Percentiles rank a stretch among this genome's conserved stretches.
Evolutionary conservation across 805 yeast species (phyloP).

Genomic region (Kodamaea lidongshanica): DNA sequence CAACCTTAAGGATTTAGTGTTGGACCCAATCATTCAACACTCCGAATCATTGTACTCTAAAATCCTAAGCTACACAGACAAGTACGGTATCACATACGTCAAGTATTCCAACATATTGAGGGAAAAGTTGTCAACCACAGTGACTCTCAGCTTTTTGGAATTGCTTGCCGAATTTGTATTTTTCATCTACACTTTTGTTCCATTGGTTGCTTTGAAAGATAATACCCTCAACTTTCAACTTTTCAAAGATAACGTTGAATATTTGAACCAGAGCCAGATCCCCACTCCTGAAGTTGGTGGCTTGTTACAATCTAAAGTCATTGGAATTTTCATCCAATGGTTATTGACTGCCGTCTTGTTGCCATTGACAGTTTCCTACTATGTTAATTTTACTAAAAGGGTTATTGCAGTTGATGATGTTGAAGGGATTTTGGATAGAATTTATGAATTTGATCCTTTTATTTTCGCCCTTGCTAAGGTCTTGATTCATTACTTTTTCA

Average conservation of each 20-base stretch:
- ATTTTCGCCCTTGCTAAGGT: conserved; percentile 39
- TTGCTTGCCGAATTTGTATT: conserved; percentile 22
- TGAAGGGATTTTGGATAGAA: conserved; percentile 28
- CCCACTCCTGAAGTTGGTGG: conserved; percentile 33
- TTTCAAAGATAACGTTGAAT: conserved; percentile 27
- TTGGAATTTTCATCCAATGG: conserved; percentile 38
- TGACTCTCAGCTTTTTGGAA: conserved; percentile 32
- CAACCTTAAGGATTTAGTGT: conserved; percentile 30
- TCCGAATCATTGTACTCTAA: conserved; percentile 21
- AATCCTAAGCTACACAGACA: conserved; percentile 28
- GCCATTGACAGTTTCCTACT: conserved; percentile 43
- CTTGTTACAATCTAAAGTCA: conserved; percentile 18
- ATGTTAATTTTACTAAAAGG: conserved; percentile 46
- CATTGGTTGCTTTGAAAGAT: conserved; percentile 30
- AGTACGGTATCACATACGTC: conserved; percentile 28
- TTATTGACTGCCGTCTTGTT: conserved; percentile 29
- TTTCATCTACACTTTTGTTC: conserved; percentile 29
- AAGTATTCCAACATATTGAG: conserved; percentile 34
- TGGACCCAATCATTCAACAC: conserved; percentile 32
- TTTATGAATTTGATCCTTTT: conserved; percentile 48
- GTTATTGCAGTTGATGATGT: conserved; percentile 26
- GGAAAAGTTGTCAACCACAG: conserved; percentile 32
- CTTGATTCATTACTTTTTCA: conserved; percentile 34
- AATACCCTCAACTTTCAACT: conserved; percentile 32
- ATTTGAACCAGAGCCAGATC: conserved; percentile 15